phyloP scores from a whole-genome alignment of 352 stramenopile species.

The Phytophthora brassicae region DNA sequence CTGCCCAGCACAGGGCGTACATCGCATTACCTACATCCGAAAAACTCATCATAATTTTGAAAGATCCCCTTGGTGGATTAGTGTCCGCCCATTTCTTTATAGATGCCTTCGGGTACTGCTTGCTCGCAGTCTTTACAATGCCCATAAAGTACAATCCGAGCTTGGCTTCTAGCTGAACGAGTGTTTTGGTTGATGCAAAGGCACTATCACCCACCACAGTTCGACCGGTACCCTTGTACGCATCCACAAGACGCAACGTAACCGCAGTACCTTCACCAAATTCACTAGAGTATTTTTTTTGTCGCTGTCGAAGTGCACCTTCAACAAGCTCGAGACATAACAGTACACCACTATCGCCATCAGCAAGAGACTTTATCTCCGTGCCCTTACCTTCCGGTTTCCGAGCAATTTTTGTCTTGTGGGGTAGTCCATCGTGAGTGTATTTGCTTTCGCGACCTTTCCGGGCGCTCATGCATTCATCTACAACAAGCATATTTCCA shows the following conservation, averaged over 20 bases:
- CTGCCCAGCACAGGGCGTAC: neutral
- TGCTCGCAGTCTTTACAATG: neutral
- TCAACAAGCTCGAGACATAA: neutral
- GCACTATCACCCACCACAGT: conserved; percentile 7
- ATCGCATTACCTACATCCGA: neutral
- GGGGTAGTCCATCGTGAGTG: conserved; percentile 7
- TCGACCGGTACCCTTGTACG: neutral
- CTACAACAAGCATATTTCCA: no score
- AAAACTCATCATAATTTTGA: neutral
- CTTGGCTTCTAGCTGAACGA: neutral
- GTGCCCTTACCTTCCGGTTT: conserved; percentile 5
- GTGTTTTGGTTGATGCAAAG: neutral
- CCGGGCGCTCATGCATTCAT: conserved; percentile 6
- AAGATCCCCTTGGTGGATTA: neutral
- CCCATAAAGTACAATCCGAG: conserved; percentile 3
- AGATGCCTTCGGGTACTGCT: neutral
- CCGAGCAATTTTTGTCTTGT: conserved; percentile 5
- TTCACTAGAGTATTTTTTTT: neutral
- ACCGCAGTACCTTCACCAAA: conserved; percentile 2
- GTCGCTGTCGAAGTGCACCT: neutral
- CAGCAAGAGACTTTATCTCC: neutral
- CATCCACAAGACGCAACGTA: neutral
- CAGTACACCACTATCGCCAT: conserved; percentile 5
- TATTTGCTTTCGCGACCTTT: conserved; percentile 5
- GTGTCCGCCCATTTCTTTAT: neutral